Evolutionary conservation across 202 grass and related monocot genomes (phyloP).

Genomic region (Setaria viridis): DNA sequence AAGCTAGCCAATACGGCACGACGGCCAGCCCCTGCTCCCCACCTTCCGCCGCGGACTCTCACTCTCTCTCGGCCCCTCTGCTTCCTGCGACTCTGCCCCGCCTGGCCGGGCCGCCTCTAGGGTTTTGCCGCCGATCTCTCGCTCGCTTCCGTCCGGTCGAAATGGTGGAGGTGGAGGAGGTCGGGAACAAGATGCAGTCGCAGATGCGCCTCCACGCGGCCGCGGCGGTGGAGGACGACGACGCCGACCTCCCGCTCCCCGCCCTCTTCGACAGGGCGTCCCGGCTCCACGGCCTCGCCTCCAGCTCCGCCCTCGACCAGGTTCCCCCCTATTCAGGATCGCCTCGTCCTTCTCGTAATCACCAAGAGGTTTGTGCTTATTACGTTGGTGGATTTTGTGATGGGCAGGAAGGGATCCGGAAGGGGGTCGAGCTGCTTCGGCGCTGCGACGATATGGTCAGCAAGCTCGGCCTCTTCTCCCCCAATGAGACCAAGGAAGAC

Average conservation of each 20-base stretch:
- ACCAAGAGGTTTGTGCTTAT: background rate
- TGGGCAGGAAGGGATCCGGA: conserved; percentile 60
- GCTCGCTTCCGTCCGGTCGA: background rate
- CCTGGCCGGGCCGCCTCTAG: conserved; percentile 8
- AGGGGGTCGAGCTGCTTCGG: conserved; percentile 71
- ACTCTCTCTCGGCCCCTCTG: background rate
- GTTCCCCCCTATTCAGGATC: conserved; percentile 31
- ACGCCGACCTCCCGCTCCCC: conserved; percentile 66
- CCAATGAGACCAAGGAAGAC: conserved; percentile 48
- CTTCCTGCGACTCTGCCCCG: background rate
- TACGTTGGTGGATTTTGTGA: background rate
- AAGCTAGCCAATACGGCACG: too few species aligned
- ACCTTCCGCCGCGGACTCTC: too few species aligned
- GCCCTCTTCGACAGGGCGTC: conserved; percentile 81
- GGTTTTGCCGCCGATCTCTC: conserved; percentile 1
- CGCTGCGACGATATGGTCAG: conserved; percentile 76
- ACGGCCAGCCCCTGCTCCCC: too few species aligned
- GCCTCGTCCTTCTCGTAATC: background rate
- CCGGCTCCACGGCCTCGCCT: conserved; percentile 66
- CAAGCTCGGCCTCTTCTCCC: conserved; percentile 43
- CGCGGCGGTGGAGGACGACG: conserved; percentile 11
- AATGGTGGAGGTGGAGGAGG: conserved; percentile 61
- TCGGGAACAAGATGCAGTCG: conserved; percentile 55
- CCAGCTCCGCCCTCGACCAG: conserved; percentile 83
- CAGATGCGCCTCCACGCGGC: conserved; percentile 50